These are phyloP conservation scores for Stemphylium lycopersici DNA, from an alignment of 2,329 filamentous ascomycete genomes.

Conservation along the genomic window DNA sequence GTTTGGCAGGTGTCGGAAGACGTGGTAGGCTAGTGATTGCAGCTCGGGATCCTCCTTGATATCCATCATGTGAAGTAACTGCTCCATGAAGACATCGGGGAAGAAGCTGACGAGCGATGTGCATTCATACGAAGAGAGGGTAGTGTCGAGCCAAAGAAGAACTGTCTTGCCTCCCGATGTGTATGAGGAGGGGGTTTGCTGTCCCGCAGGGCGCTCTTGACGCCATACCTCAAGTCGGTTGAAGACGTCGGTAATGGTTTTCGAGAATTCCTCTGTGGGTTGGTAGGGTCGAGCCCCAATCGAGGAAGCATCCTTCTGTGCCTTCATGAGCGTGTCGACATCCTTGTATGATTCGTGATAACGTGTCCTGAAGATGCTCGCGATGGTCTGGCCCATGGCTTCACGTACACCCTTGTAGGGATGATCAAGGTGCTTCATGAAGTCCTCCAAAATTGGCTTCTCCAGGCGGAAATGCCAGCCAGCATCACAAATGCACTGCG, in stretches of 20 bases:
- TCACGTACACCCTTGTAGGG: slow-evolving; percentile 98
- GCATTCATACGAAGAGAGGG: slow-evolving; percentile 89
- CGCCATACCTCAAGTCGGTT: slow-evolving; percentile 84
- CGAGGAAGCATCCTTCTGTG: slow-evolving; percentile 79
- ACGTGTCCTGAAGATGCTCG: slow-evolving; percentile 84
- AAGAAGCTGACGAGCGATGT: slow-evolving; percentile 91
- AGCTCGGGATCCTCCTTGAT: slow-evolving; percentile 98
- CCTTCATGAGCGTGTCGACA: slow-evolving; percentile 74
- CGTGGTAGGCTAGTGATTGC: slow-evolving; percentile 91
- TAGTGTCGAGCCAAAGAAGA: slow-evolving; percentile 90
- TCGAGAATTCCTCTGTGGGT: slow-evolving; percentile 74
- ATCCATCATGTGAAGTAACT: slow-evolving; percentile 99
- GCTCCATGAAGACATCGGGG: slow-evolving; percentile 84
- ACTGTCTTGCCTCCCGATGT: slow-evolving; percentile 97
- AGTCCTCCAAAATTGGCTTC: slow-evolving; percentile 85
- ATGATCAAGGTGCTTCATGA: slow-evolving; percentile 89
- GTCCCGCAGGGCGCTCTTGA: slow-evolving; percentile 79
- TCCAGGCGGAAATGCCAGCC: slow-evolving; percentile 97
- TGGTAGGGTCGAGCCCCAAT: slow-evolving; percentile 85
- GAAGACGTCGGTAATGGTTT: slow-evolving; percentile 78
- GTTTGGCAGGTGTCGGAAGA: slow-evolving; percentile 95
- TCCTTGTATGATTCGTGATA: slow-evolving; percentile 94
- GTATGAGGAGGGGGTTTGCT: slow-evolving; percentile 92
- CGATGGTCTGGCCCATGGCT: slow-evolving; percentile 87
- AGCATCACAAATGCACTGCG: slow-evolving; percentile 83